Evolutionary conservation across 2,329 filamentous ascomycete genomes (phyloP).

Genomic region (Talaromyces amestolkiae): DNA sequence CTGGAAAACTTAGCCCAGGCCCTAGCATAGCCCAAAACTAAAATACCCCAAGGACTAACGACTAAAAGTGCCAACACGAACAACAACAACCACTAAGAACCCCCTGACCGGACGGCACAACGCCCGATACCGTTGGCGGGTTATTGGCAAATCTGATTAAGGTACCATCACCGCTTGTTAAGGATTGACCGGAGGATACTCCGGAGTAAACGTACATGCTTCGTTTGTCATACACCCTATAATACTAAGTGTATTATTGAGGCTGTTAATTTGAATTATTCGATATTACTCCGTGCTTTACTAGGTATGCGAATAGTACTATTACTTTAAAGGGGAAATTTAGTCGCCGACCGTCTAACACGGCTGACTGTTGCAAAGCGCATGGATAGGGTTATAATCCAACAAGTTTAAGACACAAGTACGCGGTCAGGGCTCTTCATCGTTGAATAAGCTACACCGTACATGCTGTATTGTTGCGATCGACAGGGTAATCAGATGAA

Average conservation of each 20-base stretch:
- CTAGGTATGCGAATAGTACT: background rate
- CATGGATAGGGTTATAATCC: background rate
- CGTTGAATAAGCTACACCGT: background rate
- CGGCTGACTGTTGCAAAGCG: background rate
- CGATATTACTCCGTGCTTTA: background rate
- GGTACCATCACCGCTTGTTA: conserved; percentile 1
- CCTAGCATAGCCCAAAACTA: background rate
- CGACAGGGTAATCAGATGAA: background rate
- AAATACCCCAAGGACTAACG: background rate
- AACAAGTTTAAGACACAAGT: background rate
- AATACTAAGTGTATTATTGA: background rate
- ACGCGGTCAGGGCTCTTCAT: background rate
- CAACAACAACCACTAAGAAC: background rate
- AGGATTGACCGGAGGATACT: background rate
- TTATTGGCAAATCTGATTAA: background rate
- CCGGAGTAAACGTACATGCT: background rate
- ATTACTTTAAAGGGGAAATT: background rate
- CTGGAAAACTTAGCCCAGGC: conserved; percentile 5
- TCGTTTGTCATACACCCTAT: background rate
- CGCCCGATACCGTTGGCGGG: background rate
- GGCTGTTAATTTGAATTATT: background rate
- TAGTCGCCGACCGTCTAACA: background rate
- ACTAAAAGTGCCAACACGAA: background rate
- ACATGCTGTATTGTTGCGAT: background rate
- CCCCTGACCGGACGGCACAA: background rate